phyloP scores from a whole-genome alignment of 2,329 filamentous ascomycete species.

The Aspergillus sclerotialis region DNA sequence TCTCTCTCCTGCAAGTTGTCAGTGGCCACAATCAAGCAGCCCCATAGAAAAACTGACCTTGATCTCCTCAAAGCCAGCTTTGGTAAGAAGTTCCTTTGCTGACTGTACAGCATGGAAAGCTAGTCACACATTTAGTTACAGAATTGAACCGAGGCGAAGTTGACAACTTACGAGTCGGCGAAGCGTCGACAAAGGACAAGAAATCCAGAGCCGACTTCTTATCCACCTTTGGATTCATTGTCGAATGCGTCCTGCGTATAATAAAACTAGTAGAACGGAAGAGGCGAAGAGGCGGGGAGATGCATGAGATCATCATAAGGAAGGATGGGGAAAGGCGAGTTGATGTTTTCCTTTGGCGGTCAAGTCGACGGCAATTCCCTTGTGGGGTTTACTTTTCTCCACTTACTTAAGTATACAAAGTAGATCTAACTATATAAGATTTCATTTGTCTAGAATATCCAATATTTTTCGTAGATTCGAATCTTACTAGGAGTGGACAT shows the following conservation, averaged over 20 bases:
- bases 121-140: conserved; percentile 34
- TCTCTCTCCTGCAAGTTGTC: conserved; percentile 62
- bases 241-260: conserved; percentile 10
- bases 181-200: conserved; percentile 87
- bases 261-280: neutral
- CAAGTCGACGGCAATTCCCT: too few relatives aligned
- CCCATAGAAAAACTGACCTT: conserved; percentile 43
- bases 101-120: conserved; percentile 91
- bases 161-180: conserved; percentile 69
- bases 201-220: conserved; percentile 65
- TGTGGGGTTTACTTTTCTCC: too few relatives aligned
- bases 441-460: too few relatives aligned
- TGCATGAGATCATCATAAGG: neutral
- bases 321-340: too few relatives aligned
- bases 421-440: too few relatives aligned
- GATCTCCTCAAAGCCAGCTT: conserved; percentile 80
- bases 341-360: neutral
- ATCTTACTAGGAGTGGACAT: too few relatives aligned
- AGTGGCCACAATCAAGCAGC: neutral
- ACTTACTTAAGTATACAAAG: too few relatives aligned
- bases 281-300: neutral
- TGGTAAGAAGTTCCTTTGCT: conserved; percentile 66
- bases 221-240: conserved; percentile 18
- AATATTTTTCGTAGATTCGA: too few relatives aligned
- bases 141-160: conserved; percentile 4